Conservation (phyloP, 495 filamentous ascomycete genomes). For the Lepidopterella palustris region DNA sequence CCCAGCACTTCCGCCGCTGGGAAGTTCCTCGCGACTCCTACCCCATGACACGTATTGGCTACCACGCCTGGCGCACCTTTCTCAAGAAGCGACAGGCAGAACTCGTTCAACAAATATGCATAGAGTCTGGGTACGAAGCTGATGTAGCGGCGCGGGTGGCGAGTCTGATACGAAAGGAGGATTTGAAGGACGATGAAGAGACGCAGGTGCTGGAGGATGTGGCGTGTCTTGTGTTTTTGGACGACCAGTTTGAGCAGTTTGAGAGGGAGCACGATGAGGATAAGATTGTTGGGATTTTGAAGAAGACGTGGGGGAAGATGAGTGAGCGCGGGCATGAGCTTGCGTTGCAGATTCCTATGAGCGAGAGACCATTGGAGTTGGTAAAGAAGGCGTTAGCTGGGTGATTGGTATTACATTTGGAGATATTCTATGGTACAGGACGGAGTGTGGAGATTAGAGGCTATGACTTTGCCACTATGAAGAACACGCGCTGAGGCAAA, state of each 20-base stretch:
- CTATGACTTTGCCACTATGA: not conserved
- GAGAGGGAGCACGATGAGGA: slow-evolving; percentile 61
- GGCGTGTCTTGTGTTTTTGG: slow-evolving; percentile 78
- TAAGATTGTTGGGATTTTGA: slow-evolving; percentile 65
- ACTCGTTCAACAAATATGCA: slow-evolving; percentile 50
- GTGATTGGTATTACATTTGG: slow-evolving; percentile 16
- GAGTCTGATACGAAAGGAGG: slow-evolving; percentile 59
- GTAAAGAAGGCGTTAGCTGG: slow-evolving; percentile 56
- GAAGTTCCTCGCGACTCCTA: slow-evolving; percentile 66
- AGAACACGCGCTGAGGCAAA: not conserved
- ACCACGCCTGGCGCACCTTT: slow-evolving; percentile 66
- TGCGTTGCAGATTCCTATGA: slow-evolving; percentile 60
- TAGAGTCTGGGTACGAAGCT: slow-evolving; percentile 43
- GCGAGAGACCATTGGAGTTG: slow-evolving; percentile 51
- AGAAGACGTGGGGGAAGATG: slow-evolving; percentile 87
- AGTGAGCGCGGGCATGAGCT: slow-evolving; percentile 55
- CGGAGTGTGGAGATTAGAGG: not conserved
- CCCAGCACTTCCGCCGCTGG: slow-evolving; percentile 78
- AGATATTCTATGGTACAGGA: not conserved
- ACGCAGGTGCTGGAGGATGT: slow-evolving; percentile 74
- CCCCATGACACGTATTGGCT: slow-evolving; percentile 62
- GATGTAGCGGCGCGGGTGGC: slow-evolving; percentile 51
- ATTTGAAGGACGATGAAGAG: slow-evolving; percentile 55
- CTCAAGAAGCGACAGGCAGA: slow-evolving; percentile 65
- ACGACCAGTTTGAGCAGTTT: slow-evolving; percentile 76